phyloP scores from a whole-genome alignment of 179 eudicot genomes.

The Gypsophila paniculata region DNA sequence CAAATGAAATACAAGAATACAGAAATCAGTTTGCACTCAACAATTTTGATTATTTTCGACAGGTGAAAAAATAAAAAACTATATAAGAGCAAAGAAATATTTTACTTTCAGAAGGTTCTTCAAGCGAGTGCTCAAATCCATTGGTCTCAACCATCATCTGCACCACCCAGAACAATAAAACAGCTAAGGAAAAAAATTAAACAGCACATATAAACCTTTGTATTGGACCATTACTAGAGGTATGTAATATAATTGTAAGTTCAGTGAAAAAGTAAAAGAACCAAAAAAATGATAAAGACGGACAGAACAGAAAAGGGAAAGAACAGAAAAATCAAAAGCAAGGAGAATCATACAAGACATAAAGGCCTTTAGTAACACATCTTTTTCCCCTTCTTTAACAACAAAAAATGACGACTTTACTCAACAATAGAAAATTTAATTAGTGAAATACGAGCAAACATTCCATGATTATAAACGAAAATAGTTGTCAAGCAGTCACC shows the following conservation, averaged over 20 bases:
- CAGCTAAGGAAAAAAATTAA: background rate
- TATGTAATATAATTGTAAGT: background rate
- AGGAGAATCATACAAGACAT: too few species aligned
- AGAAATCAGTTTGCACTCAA: background rate
- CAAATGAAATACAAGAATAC: background rate
- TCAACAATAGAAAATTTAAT: background rate
- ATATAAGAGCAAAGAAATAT: background rate
- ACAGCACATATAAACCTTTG: background rate
- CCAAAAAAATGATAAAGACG: background rate
- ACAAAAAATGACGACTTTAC: background rate
- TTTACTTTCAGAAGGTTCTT: constrained; percentile 43
- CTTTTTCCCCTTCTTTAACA: background rate
- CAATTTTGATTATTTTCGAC: background rate
- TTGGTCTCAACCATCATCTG: constrained; percentile 44
- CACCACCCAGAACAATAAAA: constrained; percentile 20
- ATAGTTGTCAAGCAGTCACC: constrained; percentile 34
- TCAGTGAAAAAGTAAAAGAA: background rate
- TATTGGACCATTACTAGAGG: background rate
- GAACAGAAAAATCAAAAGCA: background rate
- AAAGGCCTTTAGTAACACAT: background rate
- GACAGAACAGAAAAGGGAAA: background rate
- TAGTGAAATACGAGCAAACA: background rate
- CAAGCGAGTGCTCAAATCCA: constrained; percentile 30
- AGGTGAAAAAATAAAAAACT: constrained; percentile 1
- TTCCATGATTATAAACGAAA: background rate